Conservation (phyloP, 106 monocot genomes). For the Gastrodia elata region DNA sequence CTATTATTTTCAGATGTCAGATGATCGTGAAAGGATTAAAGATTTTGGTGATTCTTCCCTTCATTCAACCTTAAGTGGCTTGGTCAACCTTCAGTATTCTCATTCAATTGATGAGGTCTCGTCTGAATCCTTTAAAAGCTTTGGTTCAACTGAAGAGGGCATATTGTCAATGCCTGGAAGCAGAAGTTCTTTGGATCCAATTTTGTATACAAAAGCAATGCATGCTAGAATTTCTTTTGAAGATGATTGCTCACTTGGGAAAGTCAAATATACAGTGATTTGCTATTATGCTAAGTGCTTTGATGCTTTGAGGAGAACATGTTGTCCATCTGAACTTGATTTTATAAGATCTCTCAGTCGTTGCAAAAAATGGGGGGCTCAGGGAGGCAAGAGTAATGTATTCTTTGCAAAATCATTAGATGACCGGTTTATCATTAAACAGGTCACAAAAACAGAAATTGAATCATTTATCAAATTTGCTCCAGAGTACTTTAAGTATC, state of each 20-base stretch:
- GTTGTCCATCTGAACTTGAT: slow-evolving; percentile 83
- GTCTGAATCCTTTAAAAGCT: slow-evolving; percentile 38
- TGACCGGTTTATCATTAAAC: slow-evolving; percentile 92
- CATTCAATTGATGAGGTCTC: slow-evolving; percentile 44
- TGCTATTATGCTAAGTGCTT: slow-evolving; percentile 81
- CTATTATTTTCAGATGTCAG: slow-evolving; percentile 53
- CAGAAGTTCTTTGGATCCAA: slow-evolving; percentile 33
- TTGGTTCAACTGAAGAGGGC: slow-evolving; percentile 41
- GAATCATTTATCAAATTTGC: slow-evolving; percentile 89
- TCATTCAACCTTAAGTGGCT: slow-evolving; percentile 23
- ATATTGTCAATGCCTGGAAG: slow-evolving; percentile 36
- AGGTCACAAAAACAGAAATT: slow-evolving; percentile 87
- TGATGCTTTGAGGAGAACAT: slow-evolving; percentile 62
- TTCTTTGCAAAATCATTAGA: slow-evolving; percentile 97
- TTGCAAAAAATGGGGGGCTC: slow-evolving; percentile 95
- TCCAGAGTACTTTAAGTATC: slow-evolving; percentile 78
- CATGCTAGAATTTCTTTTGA: slow-evolving; percentile 68
- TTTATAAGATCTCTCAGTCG: slow-evolving; percentile 88
- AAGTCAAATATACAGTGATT: slow-evolving; percentile 67
- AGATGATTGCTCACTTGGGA: slow-evolving; percentile 62
- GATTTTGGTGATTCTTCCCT: slow-evolving; percentile 28
- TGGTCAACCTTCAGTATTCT: slow-evolving; percentile 19
- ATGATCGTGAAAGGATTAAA: slow-evolving; percentile 39
- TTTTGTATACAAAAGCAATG: slow-evolving; percentile 31
- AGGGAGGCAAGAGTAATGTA: slow-evolving; percentile 95